Evolutionary conservation across 139 green algal genomes (phyloP), one percentile per base, ranked within the genome.

Genomic region (Edaphochlamys debaryana): DNA sequence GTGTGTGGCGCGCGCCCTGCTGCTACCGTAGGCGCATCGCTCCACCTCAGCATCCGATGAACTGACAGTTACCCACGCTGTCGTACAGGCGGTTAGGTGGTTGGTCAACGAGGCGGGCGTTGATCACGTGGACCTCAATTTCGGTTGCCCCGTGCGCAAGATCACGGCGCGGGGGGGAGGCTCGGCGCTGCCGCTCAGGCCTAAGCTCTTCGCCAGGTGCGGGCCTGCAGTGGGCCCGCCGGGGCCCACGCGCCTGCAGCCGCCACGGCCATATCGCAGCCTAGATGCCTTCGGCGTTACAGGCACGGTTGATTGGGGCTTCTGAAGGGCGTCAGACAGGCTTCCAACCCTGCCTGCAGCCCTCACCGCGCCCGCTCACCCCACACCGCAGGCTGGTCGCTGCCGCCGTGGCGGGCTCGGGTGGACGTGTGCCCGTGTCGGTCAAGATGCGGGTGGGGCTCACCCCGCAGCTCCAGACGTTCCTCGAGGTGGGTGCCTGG

Each of bases 141-240:
- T 93, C 52, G 90, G 88, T 48, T 93, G 90, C 71, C 90, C 90
- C 23, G 90, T 93, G 37, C 82, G 90, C 48, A 93, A 93, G 81
- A 84, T 93, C 38, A 93, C 88, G 22, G 45, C 76, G 1, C 56
- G 74, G 6, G 90, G 90, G 8, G 90, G 90, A 54, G 90, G 90
- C 63, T 85, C 85, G 13, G 90, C 90, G 40, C 71, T 93, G 54
- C 86, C 90, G 30, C 68, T 91, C n/a, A 68, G 85, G 17, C 87
- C 87, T 1, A 38, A 34, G 23, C 74, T 93, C 62, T 82, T 93
- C 9, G 69, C 37, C 36, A 67, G 58, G 73, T 80, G 56, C 45
- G 45, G 45, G 45, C 45, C 45, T n/a, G n/a, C n/a, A n/a, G n/a
- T n/a, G n/a, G n/a, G n/a, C n/a, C n/a, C n/a, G n/a, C n/a, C n/a